Evolutionary conservation across 2,329 filamentous ascomycete genomes (phyloP), one percentile per base, ranked within the genome.

Genomic region (Neonectria magnoliae): DNA sequence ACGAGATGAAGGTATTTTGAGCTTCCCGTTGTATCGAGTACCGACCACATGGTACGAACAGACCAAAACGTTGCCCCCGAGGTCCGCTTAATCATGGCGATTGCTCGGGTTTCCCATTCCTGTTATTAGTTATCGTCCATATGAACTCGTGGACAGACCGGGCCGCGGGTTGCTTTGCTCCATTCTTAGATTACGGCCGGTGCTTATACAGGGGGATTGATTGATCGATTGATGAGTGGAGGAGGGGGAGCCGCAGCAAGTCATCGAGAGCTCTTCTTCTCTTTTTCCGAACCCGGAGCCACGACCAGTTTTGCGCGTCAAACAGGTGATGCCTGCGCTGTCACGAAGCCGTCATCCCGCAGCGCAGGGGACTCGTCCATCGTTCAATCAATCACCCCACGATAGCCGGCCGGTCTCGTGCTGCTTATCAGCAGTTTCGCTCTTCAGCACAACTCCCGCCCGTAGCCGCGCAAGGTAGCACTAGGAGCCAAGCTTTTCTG

Each of bases 381-480:
- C 44, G 58, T 44, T 33, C 18, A 18, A 44, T 38, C 33, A 33
- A 55, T 64, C 61, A 59, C 55, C 55, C 61, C 61, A 64, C 61
- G 61, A 27, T 16, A 5, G 11, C 33, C 18, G 27, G 13, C 20
- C 13, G 55, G 54, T 58, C 55, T 42, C 55, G 55, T 63, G 60
- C 51, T 38, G 29, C 55, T 63, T 63, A 63, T 63, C 60, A 63
- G 60, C 60, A 54, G 59, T 61, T 61, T 61, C 25, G 25, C 25
- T 25, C 25, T 25, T 25, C 55, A 42, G 8, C 38, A 25, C 16
- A 42, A 42, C 22, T 13, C 25, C 44, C 44, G 55, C 31, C 44
- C 50, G 29, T 45, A 54, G 51, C 57, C 41, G 51, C 57, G 47
- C 5, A 22, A 44, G 20, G 22, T 18, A 10, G 45, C 8, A 16